These are phyloP conservation scores for Claviceps digitariae DNA, from an alignment of 2,329 filamentous ascomycete genomes.

Conservation along the genomic window DNA sequence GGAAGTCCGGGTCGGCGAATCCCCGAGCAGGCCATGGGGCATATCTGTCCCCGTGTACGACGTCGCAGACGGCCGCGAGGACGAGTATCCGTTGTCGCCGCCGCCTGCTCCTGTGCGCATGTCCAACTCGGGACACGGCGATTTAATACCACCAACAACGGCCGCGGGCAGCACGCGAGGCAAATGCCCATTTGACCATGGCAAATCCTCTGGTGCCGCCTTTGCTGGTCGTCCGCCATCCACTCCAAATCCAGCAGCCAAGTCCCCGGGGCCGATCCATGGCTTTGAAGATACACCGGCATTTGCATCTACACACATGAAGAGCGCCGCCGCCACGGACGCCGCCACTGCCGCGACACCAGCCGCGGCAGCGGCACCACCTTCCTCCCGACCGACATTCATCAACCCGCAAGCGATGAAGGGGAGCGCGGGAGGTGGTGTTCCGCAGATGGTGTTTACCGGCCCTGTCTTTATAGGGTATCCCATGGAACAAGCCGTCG, in stretches of 20 bases:
- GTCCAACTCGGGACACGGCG: constrained; percentile 22
- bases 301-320: constrained; percentile 7
- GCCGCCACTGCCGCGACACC: not conserved
- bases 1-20: constrained; percentile 86
- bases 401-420: constrained; percentile 30
- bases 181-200: constrained; percentile 48
- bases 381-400: constrained; percentile 33
- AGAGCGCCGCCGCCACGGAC: constrained; percentile 5
- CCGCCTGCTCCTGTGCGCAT: constrained; percentile 44
- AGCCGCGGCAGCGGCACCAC: constrained; percentile 4
- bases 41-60: constrained; percentile 61
- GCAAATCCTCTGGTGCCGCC: constrained; percentile 24
- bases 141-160: constrained; percentile 1
- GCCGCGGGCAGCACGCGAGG: constrained; percentile 13
- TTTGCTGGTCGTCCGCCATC: constrained; percentile 15
- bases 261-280: constrained; percentile 5
- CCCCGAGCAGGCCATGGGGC: constrained; percentile 84
- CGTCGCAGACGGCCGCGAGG: constrained; percentile 18
- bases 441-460: constrained; percentile 71
- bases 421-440: constrained; percentile 14
- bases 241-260: constrained; percentile 7
- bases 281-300: constrained; percentile 10
- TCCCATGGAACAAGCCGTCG: constrained; percentile 66
- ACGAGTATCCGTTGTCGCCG: constrained; percentile 35
- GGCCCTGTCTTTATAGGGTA: constrained; percentile 93